Evolutionary conservation across 2,329 filamentous ascomycete species (phyloP), one percentile per base, ranked within the genome.

Genomic region (Neonectria magnoliae): DNA sequence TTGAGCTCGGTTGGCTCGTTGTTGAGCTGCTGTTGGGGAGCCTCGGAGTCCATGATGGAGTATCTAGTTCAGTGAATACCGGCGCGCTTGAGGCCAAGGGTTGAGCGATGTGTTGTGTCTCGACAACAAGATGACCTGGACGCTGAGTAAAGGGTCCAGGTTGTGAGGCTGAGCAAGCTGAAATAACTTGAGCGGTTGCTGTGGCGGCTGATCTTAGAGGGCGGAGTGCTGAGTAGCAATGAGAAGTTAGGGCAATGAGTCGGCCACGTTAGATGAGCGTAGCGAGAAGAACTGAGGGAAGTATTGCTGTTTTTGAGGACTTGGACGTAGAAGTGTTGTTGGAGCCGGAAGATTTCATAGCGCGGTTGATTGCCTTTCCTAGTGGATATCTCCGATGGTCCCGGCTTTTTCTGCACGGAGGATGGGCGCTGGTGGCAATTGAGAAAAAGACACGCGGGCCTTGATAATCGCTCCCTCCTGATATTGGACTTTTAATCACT

Each of bases 1-100:
- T 77, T 79, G 68, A 79, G 76, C 50, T 73, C 70, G 31, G 68
- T 65, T 47, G 75, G 70, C 29, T 75, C 70, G 44, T 71, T 69
- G 54, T 68, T 68, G 14, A 66, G 63, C 27, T 75, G 73, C 58
- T 69, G 67, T 54, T 75, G 74, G 54, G 75, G 73, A 16, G 70
- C 64, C 45, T 71, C 51, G 31, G 72, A 58, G 63, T 72, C 71
- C 72, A 74, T 74, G 48, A n/a, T 57, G 48, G 57, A 51, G 48
- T 18, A 36, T 64, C 25, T 45, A 36, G n/a, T 8, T 51, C 36
- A 33, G 50, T 29, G 27, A 14, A 18, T 51, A 29, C 38, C 36
- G 10, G 25, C 8, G 48, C 8, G 25, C 27, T 25, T 33, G 52
- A 42, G 51, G 22, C 5, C 29, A 50, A 18, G n/a, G 60, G 20